Evolutionary conservation across 2,329 filamentous ascomycete species (phyloP).

Genomic region (Fusarium piperis): DNA sequence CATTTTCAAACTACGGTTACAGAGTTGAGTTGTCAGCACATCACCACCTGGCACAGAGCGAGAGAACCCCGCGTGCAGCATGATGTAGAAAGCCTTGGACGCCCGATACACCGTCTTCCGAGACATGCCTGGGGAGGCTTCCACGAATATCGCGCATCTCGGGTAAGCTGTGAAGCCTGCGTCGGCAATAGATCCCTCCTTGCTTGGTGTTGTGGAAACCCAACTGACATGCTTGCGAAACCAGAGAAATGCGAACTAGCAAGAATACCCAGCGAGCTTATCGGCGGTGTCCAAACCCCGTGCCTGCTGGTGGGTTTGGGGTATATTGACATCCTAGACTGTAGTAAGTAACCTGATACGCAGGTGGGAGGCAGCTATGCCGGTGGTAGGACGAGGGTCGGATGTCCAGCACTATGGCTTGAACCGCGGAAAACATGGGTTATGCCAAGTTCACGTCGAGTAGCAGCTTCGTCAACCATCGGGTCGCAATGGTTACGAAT

Average conservation of each 20-base stretch:
- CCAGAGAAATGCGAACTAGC: neutral
- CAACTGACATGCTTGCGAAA: slow-evolving; percentile 2
- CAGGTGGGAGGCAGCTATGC: slow-evolving; percentile 1
- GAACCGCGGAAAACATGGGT: neutral
- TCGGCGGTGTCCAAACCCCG: neutral
- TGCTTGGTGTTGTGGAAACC: slow-evolving; percentile 1
- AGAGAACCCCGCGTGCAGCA: neutral
- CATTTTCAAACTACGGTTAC: neutral
- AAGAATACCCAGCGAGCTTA: neutral
- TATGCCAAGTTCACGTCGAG: neutral
- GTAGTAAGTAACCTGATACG: neutral
- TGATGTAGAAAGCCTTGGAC: slow-evolving; percentile 16
- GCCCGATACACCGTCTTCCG: slow-evolving; percentile 6
- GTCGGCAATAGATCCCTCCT: neutral
- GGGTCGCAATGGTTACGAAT: neutral
- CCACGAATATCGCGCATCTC: slow-evolving; percentile 5
- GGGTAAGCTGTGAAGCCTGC: slow-evolving; percentile 24
- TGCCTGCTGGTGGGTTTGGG: neutral
- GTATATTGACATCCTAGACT: neutral
- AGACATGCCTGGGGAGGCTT: slow-evolving; percentile 7
- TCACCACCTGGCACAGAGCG: neutral
- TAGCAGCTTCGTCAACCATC: neutral
- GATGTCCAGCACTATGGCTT: neutral
- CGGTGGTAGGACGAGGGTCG: neutral
- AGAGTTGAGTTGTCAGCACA: neutral